Percentiles rank a stretch among this genome's conserved stretches.
These are phyloP conservation scores for Gillenia trifoliata DNA, from an alignment of 306 rosid species.

Conservation along the genomic window DNA sequence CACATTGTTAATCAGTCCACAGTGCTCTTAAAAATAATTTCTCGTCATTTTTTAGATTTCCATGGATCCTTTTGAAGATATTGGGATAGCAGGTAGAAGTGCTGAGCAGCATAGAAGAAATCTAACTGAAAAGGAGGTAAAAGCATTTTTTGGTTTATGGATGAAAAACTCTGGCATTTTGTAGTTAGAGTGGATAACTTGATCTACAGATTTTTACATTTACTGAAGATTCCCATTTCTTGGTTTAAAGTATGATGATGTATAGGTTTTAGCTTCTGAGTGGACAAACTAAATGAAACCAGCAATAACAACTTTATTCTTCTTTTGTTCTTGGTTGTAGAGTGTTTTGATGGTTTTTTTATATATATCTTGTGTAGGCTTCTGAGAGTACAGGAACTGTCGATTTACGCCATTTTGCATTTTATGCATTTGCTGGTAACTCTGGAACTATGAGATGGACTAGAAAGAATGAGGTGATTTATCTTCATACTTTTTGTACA, in stretches of 20 bases:
- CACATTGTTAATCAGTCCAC: slow-evolving; percentile 15
- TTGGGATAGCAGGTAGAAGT: slow-evolving; percentile 65
- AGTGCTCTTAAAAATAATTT: slow-evolving; percentile 13
- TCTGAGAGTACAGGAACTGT: slow-evolving; percentile 67
- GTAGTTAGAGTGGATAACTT: background rate
- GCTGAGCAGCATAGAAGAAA: slow-evolving; percentile 76
- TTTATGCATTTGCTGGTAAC: slow-evolving; percentile 91
- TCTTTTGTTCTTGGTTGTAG: background rate
- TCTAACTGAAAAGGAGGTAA: slow-evolving; percentile 83
- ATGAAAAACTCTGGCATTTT: background rate
- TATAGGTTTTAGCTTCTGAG: background rate
- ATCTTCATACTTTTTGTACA: background rate
- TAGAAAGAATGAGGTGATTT: slow-evolving; percentile 78
- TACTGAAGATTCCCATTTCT: background rate
- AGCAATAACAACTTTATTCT: background rate
- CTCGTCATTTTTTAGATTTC: slow-evolving; percentile 40
- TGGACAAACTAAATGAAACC: background rate
- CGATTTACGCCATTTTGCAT: slow-evolving; percentile 89
- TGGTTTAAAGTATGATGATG: background rate
- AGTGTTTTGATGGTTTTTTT: slow-evolving; percentile 22
- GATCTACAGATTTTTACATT: background rate
- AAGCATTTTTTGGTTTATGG: slow-evolving; percentile 5
- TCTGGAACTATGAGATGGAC: slow-evolving; percentile 75
- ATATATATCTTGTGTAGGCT: slow-evolving; percentile 33
- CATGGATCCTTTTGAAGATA: slow-evolving; percentile 90